Evolutionary conservation across 306 rosid species (phyloP).

Genomic region (Biancaea sappan): DNA sequence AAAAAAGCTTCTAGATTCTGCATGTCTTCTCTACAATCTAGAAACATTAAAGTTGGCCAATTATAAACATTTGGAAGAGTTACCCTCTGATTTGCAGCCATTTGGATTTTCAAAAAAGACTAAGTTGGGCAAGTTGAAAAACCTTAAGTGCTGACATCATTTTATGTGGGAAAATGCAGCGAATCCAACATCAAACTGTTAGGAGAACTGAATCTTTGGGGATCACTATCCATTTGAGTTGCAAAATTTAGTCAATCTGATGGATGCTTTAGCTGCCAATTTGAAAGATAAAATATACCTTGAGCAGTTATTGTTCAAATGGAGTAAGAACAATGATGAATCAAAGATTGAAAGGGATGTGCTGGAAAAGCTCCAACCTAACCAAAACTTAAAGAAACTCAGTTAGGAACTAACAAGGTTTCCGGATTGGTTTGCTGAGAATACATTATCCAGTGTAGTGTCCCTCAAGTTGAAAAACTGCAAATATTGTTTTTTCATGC

Average conservation of each 20-base stretch:
- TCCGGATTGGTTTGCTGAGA: not conserved
- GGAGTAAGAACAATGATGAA: not conserved
- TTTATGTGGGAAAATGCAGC: not conserved
- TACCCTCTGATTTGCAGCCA: not conserved
- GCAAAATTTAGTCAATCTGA: conserved; percentile 6
- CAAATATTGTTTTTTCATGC: not conserved
- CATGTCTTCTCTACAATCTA: conserved; percentile 17
- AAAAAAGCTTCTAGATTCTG: not conserved
- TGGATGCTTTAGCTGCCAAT: not conserved
- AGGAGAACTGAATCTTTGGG: conserved; percentile 8
- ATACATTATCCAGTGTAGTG: not conserved
- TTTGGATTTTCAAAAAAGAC: not conserved
- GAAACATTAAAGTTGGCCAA: conserved; percentile 17
- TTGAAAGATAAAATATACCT: conserved; percentile 12
- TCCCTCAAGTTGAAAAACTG: not conserved
- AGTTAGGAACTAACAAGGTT: conserved; percentile 12
- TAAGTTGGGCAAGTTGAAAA: not conserved
- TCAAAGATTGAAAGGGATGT: conserved; percentile 5
- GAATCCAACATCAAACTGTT: conserved; percentile 17
- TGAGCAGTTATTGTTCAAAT: conserved; percentile 1
- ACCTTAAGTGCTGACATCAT: not conserved
- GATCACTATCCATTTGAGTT: conserved; percentile 13
- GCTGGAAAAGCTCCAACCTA: conserved; percentile 37
- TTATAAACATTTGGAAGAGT: not conserved
- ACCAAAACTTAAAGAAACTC: not conserved